Conservation (phyloP, 148 eudicot genomes). For the Rhododendron vialii region DNA sequence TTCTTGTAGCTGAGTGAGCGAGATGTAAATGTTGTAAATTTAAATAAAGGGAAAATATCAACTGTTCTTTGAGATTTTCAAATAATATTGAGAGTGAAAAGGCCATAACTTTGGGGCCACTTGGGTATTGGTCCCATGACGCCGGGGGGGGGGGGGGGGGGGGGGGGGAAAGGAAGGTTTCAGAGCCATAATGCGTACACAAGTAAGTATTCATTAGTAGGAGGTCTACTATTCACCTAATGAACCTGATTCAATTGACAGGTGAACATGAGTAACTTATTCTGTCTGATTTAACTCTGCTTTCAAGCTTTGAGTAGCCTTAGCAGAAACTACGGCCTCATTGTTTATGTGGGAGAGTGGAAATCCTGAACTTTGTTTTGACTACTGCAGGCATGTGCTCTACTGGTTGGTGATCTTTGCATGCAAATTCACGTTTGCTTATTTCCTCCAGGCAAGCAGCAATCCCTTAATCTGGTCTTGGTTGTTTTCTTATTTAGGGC, state of each 20-base stretch:
- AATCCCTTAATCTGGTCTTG: neutral
- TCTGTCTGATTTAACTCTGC: neutral
- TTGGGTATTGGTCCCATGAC: neutral
- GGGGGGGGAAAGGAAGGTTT: neutral
- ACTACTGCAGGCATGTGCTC: constrained; percentile 67
- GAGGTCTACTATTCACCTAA: neutral
- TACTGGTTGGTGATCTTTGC: constrained; percentile 86
- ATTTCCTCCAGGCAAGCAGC: constrained; percentile 84
- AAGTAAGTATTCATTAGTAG: neutral
- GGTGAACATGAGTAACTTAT: neutral
- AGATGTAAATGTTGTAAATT: neutral
- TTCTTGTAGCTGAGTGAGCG: neutral
- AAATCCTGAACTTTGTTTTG: constrained; percentile 5
- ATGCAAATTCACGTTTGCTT: constrained; percentile 85
- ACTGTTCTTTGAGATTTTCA: neutral
- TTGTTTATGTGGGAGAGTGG: neutral
- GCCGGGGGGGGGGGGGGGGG: neutral
- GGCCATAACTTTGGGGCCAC: too few relatives aligned
- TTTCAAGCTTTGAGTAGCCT: neutral
- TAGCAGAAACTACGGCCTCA: neutral
- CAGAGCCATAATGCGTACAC: neutral
- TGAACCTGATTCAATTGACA: neutral
- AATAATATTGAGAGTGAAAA: neutral
- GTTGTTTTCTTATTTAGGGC: neutral
- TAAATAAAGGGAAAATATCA: neutral